Evolutionary conservation across 257 asterid genomes (phyloP), one percentile per base, ranked within the genome.

Genomic region (Solanum sitiens): DNA sequence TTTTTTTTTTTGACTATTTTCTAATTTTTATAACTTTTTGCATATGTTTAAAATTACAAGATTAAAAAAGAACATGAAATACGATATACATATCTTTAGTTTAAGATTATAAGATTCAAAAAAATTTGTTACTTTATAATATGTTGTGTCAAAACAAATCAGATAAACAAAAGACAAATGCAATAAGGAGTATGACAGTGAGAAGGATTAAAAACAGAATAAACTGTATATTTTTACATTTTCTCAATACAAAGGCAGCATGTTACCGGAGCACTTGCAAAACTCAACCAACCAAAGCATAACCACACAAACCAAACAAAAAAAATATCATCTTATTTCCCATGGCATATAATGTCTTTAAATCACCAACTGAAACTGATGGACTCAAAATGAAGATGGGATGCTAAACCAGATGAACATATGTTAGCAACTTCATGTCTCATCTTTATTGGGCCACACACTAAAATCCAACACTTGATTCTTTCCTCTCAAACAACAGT

Each of bases 311-410:
- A 33, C 70, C 23, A 23, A 75, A 1, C 30, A 27, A 27, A 27
- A 27, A 27, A 27, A 27, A 27, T 27, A 27, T 27, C 30, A 27
- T 39, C 53, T 74, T 74, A 37, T 74, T 37, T 23, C 21, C 50
- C 47, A 23, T 20, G 37, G 82, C 50, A 71, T 11, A 73, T 14
- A 27, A 27, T 27, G 30, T 37, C 32, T 40, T 56, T 40, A 11
- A 37, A 75, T 96, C 94, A 96, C 98, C 98, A 95, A 85, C 93
- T 94, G 91, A 96, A 96, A 88, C 98, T 95, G 87, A 96, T 92
- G 87, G 95, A 94, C 63, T 94, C 98, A 76, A 96, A 96, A 89
- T 96, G 95, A 59, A 96, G 94, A 67, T 96, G 94, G 9, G 86
- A 88, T 10, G 94, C 95, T 92, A 92, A 91, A 20, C 95, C 93